Conservation (phyloP, 768 basidiomycete genomes). For the Dendrothele bispora region DNA sequence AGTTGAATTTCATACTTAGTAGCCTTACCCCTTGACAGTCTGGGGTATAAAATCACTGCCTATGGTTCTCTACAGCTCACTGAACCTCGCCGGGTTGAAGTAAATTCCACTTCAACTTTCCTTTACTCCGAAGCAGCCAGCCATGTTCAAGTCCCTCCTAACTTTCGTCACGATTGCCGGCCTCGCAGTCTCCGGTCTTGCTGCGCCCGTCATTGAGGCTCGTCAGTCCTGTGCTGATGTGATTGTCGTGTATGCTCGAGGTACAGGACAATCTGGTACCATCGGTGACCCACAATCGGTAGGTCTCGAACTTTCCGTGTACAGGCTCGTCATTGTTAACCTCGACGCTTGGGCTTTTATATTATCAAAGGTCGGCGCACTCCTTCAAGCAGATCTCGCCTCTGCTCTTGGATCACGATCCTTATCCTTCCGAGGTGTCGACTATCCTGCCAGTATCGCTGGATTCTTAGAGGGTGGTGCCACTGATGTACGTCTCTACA, state of each 20-base stretch:
- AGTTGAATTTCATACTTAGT: no score
- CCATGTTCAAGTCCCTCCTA: background rate
- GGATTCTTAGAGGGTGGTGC: conserved; percentile 19
- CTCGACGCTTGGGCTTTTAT: no score
- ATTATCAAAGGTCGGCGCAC: conserved; percentile 14
- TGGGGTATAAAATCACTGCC: no score
- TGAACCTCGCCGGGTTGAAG: no score
- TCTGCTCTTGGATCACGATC: conserved; percentile 13
- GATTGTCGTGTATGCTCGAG: conserved; percentile 14
- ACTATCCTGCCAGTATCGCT: conserved; percentile 16
- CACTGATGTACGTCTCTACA: conserved; percentile 9
- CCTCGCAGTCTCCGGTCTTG: background rate
- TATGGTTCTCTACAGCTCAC: no score
- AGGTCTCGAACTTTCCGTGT: background rate
- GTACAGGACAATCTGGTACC: conserved; percentile 17
- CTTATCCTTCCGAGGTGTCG: conserved; percentile 17
- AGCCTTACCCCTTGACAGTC: no score
- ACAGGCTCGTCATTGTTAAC: no score
- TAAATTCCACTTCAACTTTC: no score
- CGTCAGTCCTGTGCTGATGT: conserved; percentile 11
- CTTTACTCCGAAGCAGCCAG: no score
- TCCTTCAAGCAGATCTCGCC: conserved; percentile 12
- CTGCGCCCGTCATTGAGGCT: conserved; percentile 8
- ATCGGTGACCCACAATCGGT: conserved; percentile 15
- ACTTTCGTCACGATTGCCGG: background rate